Evolutionary conservation across 1,284 basidiomycete genomes (phyloP), one percentile per base, ranked within the genome.

Genomic region (Phylloboletellus chloephorus): DNA sequence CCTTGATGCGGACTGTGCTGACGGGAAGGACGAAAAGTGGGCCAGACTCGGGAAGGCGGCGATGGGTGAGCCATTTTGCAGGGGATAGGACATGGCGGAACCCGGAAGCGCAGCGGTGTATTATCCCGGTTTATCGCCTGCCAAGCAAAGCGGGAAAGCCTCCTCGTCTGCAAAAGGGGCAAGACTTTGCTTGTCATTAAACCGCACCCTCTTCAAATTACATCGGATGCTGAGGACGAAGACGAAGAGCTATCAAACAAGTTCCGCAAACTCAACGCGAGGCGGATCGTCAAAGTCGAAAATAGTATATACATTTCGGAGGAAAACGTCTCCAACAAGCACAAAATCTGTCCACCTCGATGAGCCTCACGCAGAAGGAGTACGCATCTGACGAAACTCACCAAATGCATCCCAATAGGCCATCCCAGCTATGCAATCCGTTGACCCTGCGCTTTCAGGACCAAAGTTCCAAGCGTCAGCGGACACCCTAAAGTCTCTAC

Each of bases 61-160:
- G 15, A 52, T 37, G 26, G 48, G 41, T 48, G 43, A 36, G 49
- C 37, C 41, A 17, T 38, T 41, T 20, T 33, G 34, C 22, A 44
- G 31, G 37, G 54, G 47, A 43, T 64, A 63, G 34, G 61, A 61
- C 60, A 62, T 59, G 54, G 21, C 13, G 32, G n/a, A n/a, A n/a
- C n/a, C n/a, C n/a, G n/a, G n/a, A n/a, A n/a, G n/a, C n/a, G n/a
- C n/a, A n/a, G n/a, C 35, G 22, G 16, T 28, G 16, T 19, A 25
- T n/a, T 33, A 40, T 54, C 44, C 54, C 52, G 52, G 52, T 57
- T 57, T 51, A 44, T 57, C 50, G n/a, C n/a, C n/a, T n/a, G n/a
- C n/a, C n/a, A n/a, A n/a, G n/a, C n/a, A n/a, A n/a, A n/a, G n/a
- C n/a, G n/a, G n/a, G n/a, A n/a, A n/a, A n/a, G n/a, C n/a, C n/a